Evolutionary conservation across 441 rosid species (phyloP).

Genomic region (Euphorbia schlechtendalii): DNA sequence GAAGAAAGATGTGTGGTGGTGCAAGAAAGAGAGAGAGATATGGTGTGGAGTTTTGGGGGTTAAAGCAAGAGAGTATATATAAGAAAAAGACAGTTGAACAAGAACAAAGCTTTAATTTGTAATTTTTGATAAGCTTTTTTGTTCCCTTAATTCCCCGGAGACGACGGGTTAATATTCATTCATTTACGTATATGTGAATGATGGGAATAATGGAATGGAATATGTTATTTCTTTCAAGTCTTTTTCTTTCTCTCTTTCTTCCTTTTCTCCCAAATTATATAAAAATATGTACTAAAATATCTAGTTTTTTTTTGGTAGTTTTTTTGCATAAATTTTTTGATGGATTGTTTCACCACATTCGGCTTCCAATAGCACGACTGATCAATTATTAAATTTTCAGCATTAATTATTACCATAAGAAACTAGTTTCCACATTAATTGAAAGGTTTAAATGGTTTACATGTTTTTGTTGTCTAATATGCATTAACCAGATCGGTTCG

Average conservation of each 20-base stretch:
- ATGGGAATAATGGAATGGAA: neutral
- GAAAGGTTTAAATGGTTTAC: too few species aligned
- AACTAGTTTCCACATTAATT: too few species aligned
- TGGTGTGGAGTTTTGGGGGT: conserved; percentile 52
- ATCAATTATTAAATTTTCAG: too few species aligned
- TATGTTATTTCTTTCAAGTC: neutral
- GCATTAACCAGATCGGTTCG: too few species aligned
- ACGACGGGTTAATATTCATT: conserved; percentile 8
- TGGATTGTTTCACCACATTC: too few species aligned
- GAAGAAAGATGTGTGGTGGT: conserved; percentile 26
- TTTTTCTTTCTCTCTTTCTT: neutral
- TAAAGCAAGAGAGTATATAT: conserved; percentile 68
- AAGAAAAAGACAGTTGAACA: conserved; percentile 90
- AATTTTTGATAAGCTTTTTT: conserved; percentile 3
- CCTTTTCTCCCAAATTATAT: neutral
- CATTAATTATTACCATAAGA: too few species aligned
- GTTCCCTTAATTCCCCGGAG: conserved; percentile 8
- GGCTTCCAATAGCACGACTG: too few species aligned
- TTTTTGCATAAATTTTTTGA: too few species aligned
- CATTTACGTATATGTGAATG: neutral
- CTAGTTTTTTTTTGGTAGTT: too few species aligned
- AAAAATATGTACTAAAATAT: too few species aligned
- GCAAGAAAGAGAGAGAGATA: conserved; percentile 25
- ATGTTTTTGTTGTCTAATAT: too few species aligned
- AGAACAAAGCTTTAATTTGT: conserved; percentile 22